Evolutionary conservation across 352 stramenopile species (phyloP).

Genomic region (Phytophthora capsici): DNA sequence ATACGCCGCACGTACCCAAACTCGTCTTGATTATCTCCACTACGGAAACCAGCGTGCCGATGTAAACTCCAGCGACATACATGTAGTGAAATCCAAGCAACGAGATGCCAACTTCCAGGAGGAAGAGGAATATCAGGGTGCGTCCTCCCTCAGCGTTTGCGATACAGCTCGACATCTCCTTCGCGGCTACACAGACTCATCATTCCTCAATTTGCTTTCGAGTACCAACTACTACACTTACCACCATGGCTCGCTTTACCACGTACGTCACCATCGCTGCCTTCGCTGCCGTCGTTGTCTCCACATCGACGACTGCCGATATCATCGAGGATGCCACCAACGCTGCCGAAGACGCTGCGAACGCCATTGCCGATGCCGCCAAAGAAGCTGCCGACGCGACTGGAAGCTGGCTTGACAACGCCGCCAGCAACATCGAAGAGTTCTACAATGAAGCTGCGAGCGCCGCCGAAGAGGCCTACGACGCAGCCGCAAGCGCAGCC

Average conservation of each 20-base stretch:
- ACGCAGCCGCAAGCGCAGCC: conserved; percentile 18
- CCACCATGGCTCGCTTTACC: conserved; percentile 25
- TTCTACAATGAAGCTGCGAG: conserved; percentile 28
- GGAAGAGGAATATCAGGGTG: conserved; percentile 8
- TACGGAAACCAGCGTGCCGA: background rate
- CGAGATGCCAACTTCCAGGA: background rate
- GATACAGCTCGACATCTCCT: conserved; percentile 4
- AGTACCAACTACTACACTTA: conserved; percentile 18
- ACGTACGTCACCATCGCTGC: conserved; percentile 17
- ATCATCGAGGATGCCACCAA: conserved; percentile 30
- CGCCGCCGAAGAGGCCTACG: conserved; percentile 28
- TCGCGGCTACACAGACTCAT: background rate
- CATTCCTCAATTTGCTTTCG: conserved; percentile 26
- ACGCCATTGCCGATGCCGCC: conserved; percentile 19
- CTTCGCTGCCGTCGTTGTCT: conserved; percentile 14
- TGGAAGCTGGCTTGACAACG: conserved; percentile 33
- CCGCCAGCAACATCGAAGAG: conserved; percentile 29
- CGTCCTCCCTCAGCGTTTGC: background rate
- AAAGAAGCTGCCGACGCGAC: conserved; percentile 22
- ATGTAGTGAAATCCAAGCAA: background rate
- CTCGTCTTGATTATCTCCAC: conserved; percentile 24
- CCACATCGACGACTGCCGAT: conserved; percentile 11
- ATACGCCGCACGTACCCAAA: background rate
- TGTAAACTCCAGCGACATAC: conserved; percentile 8
- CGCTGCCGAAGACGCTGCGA: conserved; percentile 27